Evolutionary conservation across 108 stramenopile species (phyloP).

Genomic region (Cyclotella baltica): DNA sequence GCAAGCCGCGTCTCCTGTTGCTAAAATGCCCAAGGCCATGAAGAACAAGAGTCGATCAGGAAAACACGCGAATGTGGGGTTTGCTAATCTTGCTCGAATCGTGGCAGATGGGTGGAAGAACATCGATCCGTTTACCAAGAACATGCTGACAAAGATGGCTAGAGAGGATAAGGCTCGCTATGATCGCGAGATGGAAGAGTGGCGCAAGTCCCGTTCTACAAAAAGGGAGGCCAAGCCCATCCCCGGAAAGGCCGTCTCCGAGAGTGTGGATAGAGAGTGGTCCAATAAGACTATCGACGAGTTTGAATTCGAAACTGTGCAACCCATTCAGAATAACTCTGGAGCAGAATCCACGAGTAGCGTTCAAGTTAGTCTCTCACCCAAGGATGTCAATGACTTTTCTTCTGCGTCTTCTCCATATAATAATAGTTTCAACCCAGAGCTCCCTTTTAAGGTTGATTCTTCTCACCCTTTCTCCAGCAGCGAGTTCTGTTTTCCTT

Average conservation of each 20-base stretch:
- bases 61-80: conserved; percentile 6
- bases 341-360: too few species aligned
- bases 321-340: too few species aligned
- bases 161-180: background rate
- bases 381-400: too few species aligned
- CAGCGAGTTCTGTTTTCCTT: background rate
- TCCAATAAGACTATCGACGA: too few species aligned
- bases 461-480: background rate
- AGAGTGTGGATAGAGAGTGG: background rate
- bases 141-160: background rate
- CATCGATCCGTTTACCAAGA: background rate
- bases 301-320: too few species aligned
- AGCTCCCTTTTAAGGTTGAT: background rate
- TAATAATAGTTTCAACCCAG: background rate
- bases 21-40: too few species aligned
- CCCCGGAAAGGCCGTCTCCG: background rate
- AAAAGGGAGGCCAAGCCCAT: background rate
- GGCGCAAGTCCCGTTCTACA: background rate
- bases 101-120: background rate
- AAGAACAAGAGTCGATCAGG: too few species aligned
- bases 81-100: conserved; percentile 3
- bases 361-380: too few species aligned
- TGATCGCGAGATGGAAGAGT: conserved; percentile 1
- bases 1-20: too few species aligned
- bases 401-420: background rate